Conservation (phyloP, 169 alveolate species). For the Pseudocohnilembus persalinus region DNA sequence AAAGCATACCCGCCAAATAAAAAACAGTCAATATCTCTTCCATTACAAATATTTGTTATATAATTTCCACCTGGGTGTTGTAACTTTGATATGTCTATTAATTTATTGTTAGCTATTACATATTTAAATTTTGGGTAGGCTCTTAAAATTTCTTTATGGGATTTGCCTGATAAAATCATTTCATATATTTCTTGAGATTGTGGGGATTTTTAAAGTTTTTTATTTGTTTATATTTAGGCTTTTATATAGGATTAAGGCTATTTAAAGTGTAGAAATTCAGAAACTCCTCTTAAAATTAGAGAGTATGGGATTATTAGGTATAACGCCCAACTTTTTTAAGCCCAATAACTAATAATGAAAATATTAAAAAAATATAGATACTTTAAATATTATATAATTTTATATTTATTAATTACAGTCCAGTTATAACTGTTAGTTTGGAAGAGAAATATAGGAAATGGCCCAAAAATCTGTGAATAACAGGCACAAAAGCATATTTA, state of each 20-base stretch:
- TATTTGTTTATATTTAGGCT: no score
- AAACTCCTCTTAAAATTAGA: not conserved
- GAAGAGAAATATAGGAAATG: not conserved
- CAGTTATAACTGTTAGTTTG: not conserved
- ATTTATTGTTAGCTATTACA: not conserved
- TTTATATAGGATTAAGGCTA: not conserved
- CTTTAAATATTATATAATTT: no score
- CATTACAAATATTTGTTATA: not conserved
- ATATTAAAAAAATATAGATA: no score
- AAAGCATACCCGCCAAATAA: not conserved
- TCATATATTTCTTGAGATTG: not conserved
- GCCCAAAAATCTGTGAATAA: not conserved
- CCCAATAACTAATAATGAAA: no score
- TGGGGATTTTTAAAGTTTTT: no score
- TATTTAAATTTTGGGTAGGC: not conserved
- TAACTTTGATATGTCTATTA: not conserved
- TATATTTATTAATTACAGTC: not conserved
- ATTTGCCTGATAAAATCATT: not conserved
- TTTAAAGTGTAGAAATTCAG: not conserved
- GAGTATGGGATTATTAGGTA: not conserved
- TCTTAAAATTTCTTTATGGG: not conserved
- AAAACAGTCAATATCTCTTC: not conserved
- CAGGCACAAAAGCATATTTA: not conserved
- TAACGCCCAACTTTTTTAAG: not conserved
- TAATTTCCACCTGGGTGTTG: not conserved